phyloP scores from a whole-genome alignment of 176 grass and related monocot genomes.

The Rhynchospora tenuis region DNA sequence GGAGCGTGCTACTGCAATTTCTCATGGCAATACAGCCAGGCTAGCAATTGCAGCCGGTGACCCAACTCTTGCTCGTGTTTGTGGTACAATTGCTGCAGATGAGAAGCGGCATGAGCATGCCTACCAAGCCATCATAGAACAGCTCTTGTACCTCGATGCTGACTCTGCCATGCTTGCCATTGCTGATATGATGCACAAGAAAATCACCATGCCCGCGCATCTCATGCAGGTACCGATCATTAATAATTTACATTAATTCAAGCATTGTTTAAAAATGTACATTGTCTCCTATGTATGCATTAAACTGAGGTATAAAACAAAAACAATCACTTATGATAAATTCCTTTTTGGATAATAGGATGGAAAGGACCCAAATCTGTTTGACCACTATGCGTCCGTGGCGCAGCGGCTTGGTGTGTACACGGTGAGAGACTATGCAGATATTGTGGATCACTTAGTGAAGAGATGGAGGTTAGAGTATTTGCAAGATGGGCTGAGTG shows the following conservation, averaged over 20 bases:
- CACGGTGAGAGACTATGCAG: slow-evolving; percentile 74
- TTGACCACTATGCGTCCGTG: slow-evolving; percentile 72
- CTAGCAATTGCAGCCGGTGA: slow-evolving; percentile 61
- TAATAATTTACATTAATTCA: neutral
- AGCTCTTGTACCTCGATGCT: slow-evolving; percentile 71
- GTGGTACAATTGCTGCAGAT: slow-evolving; percentile 84
- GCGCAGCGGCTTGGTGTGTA: slow-evolving; percentile 71
- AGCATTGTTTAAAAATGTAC: slow-evolving; percentile 10
- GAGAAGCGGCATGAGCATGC: slow-evolving; percentile 97
- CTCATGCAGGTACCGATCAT: slow-evolving; percentile 55
- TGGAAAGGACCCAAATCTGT: slow-evolving; percentile 59
- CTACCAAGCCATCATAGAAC: slow-evolving; percentile 74
- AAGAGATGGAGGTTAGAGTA: slow-evolving; percentile 64
- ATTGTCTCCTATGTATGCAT: too few relatives aligned
- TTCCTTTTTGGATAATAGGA: slow-evolving; percentile 24
- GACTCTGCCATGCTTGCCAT: slow-evolving; percentile 72
- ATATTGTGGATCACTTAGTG: slow-evolving; percentile 85
- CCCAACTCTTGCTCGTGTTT: slow-evolving; percentile 58
- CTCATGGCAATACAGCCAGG: slow-evolving; percentile 86
- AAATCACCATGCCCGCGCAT: slow-evolving; percentile 97
- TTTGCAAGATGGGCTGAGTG: slow-evolving; percentile 45
- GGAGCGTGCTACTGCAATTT: slow-evolving; percentile 74
- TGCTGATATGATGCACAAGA: slow-evolving; percentile 96
- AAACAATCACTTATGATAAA: neutral
- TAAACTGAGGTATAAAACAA: neutral